These are phyloP conservation scores for Lotus japonicus DNA, from an alignment of 306 rosid genomes.

Conservation along the genomic window DNA sequence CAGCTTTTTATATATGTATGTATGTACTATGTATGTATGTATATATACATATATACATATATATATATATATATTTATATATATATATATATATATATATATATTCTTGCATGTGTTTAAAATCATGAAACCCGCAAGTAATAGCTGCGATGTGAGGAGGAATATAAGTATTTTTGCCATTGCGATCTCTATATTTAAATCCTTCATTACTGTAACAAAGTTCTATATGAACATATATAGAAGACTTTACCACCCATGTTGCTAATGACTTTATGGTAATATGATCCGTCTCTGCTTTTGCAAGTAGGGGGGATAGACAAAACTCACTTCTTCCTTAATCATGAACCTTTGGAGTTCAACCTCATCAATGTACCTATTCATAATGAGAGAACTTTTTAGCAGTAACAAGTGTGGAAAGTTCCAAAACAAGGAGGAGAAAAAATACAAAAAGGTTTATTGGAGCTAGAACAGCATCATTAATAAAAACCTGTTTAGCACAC, in stretches of 20 bases:
- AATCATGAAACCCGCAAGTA: conserved; percentile 69
- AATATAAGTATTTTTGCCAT: conserved; percentile 75
- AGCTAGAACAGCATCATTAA: too few species aligned
- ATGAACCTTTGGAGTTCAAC: conserved; percentile 69
- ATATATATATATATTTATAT: too few species aligned
- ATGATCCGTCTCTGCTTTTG: conserved; percentile 39
- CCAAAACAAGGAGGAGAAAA: neutral
- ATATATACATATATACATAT: too few species aligned
- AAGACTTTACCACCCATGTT: conserved; percentile 72
- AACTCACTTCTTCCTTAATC: conserved; percentile 76
- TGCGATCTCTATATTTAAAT: conserved; percentile 56
- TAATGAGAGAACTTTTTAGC: neutral
- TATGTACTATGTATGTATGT: too few species aligned
- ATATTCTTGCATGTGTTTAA: conserved; percentile 89
- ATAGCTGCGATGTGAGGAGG: conserved; percentile 72
- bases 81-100: too few species aligned
- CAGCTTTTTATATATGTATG: too few species aligned
- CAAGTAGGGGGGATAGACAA: conserved; percentile 59
- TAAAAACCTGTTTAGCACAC: too few species aligned
- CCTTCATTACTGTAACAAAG: neutral
- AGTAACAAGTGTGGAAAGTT: too few species aligned
- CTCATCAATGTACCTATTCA: conserved; percentile 63
- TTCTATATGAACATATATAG: neutral
- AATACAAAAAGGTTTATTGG: neutral
- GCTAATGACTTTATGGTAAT: conserved; percentile 63